phyloP scores from a whole-genome alignment of 2,329 filamentous ascomycete genomes.

The Alternaria solani region DNA sequence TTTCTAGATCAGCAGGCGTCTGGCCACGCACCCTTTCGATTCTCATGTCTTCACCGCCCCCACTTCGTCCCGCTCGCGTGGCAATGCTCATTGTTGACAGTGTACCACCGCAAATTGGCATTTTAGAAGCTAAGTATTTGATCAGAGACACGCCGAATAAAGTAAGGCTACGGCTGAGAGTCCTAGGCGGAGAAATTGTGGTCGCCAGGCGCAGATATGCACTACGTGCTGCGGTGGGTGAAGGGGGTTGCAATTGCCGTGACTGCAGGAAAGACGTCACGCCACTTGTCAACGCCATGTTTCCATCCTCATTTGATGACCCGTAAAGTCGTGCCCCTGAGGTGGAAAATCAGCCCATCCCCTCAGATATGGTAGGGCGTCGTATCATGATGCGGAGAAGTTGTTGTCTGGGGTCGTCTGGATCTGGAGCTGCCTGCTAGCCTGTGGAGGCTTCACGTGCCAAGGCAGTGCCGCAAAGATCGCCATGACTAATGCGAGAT shows the following conservation, averaged over 20 bases:
- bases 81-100: neutral
- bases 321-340: neutral
- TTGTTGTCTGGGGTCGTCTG: neutral
- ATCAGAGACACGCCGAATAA: neutral
- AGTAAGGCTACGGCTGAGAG: neutral
- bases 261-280: neutral
- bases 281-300: neutral
- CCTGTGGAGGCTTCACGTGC: neutral
- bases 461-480: neutral
- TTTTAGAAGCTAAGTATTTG: neutral
- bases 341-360: neutral
- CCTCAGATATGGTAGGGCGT: neutral
- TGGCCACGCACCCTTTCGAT: neutral
- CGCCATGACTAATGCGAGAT: neutral
- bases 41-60: conserved; percentile 2
- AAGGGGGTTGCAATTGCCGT: neutral
- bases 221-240: neutral
- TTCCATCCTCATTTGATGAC: neutral
- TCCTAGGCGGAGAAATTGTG: neutral
- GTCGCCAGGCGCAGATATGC: neutral
- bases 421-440: neutral
- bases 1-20: neutral
- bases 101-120: neutral
- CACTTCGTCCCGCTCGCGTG: neutral
- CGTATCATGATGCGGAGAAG: neutral